Conservation (phyloP, 1,139 yeast species). For the Taphrina flavorubra region DNA sequence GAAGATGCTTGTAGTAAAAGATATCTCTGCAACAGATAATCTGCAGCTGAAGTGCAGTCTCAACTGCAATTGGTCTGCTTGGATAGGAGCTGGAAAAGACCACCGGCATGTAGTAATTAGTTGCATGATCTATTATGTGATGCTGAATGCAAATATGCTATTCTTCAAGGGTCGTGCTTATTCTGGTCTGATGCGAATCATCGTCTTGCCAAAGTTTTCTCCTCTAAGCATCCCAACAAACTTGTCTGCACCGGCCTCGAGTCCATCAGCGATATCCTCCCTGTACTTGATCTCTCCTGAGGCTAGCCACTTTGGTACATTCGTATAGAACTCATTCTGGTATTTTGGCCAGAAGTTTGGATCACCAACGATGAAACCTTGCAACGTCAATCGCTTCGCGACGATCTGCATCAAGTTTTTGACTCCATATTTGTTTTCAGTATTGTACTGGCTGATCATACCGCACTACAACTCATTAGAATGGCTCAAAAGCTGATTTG, state of each 20-base stretch:
- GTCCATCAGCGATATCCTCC: constrained; percentile 44
- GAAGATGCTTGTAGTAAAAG: too few species aligned
- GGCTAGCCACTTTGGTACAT: constrained; percentile 41
- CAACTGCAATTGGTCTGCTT: too few species aligned
- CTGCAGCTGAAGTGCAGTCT: too few species aligned
- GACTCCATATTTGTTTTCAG: constrained; percentile 49
- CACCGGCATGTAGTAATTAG: too few species aligned
- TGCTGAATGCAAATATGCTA: too few species aligned
- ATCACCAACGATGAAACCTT: constrained; percentile 47
- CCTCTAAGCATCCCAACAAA: constrained; percentile 45
- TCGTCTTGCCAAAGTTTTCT: constrained; percentile 45
- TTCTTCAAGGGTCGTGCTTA: constrained; percentile 34
- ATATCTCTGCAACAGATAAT: too few species aligned
- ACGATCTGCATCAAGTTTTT: constrained; percentile 44
- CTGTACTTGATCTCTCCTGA: constrained; percentile 42
- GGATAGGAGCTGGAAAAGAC: too few species aligned
- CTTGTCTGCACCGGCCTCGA: constrained; percentile 43
- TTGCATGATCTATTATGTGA: too few species aligned
- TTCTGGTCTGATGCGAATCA: constrained; percentile 47
- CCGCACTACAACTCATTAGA: constrained; percentile 57
- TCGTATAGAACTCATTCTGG: constrained; percentile 33
- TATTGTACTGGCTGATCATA: constrained; percentile 65
- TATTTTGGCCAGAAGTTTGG: constrained; percentile 35
- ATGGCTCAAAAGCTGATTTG: not conserved
- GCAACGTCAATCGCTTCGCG: constrained; percentile 45